Base-by-base conservation (phyloP, 352 stramenopile species). In the Thalassiosira mediterranea region DNA sequence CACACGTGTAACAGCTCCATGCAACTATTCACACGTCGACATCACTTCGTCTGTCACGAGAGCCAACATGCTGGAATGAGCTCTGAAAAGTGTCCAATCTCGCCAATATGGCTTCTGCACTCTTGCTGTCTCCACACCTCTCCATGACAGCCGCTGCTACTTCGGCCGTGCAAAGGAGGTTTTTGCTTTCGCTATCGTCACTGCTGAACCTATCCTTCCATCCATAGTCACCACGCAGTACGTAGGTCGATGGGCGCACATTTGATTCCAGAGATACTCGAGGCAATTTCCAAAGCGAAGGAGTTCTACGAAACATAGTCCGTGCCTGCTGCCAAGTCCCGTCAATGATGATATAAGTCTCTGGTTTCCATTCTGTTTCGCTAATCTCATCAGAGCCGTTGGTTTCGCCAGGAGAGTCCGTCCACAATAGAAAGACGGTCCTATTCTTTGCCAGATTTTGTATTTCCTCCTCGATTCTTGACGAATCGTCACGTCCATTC, bases 251-350 rank as follows among this genome's bases (percentile, higher is more conserved):
- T 11, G 40, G 38, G 29, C 46, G 49, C 15, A 54, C 23, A 56
- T 67, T 25, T 21, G 37, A 4, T 49, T 70, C 44, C 40, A 71
- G 21, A 70, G 68, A 56, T 26, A 56, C 23, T 56, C 47, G n/a
- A 37, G 47, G 47, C 21, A 56, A 15, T 11, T 23, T 17, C 47
- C 47, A 56, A 13, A 56, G 34, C 3, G 28, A 19, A 34, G 58
- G 49, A n/a, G 46, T 56, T 47, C 60, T 77, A 3, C 68, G 48
- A 63, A 60, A 77, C n/a, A 77, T 71, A 32, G 26, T 54, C 26
- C 66, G 53, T 29, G 68, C 57, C 31, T 77, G 40, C 61, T 77
- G 68, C 68, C 68, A 77, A 34, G 57, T 77, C 10, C 68, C 68
- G 54, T 77, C 68, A 21, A 77, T 40, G 19, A 77, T 65, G 5